Evolutionary conservation across 2,329 filamentous ascomycete species (phyloP).

Genomic region (Penicillium sclerotigenum): DNA sequence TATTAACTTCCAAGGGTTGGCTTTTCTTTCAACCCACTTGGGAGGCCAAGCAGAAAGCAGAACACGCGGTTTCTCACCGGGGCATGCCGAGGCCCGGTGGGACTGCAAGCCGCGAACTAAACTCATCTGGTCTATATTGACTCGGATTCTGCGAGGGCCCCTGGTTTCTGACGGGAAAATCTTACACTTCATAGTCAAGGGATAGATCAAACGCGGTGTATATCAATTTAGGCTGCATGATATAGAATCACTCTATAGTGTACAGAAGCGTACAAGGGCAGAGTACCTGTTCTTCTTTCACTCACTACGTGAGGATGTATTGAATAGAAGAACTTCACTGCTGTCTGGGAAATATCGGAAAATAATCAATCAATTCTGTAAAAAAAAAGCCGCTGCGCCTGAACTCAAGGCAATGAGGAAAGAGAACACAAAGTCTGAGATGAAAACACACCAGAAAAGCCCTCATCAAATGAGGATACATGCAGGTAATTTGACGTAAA

Average conservation of each 20-base stretch:
- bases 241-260: not conserved
- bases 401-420: not conserved
- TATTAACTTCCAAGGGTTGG: not conserved
- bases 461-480: not conserved
- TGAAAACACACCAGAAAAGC: not conserved
- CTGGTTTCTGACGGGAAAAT: not conserved
- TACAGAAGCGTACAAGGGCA: too few relatives aligned
- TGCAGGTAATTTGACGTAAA: not conserved
- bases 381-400: not conserved
- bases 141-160: not conserved
- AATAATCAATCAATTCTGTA: not conserved
- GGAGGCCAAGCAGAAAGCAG: not conserved
- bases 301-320: not conserved
- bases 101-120: not conserved
- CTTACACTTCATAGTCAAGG: not conserved
- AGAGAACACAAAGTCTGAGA: not conserved
- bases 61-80: constrained; percentile 1
- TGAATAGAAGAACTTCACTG: not conserved
- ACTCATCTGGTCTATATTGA: not conserved
- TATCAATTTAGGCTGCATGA: not conserved
- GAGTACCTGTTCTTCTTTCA: not conserved
- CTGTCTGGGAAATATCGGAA: not conserved
- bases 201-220: not conserved
- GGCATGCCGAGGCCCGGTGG: constrained; percentile 2
- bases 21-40: not conserved